These are phyloP conservation scores for Suillus fuscotomentosus DNA, from an alignment of 768 basidiomycete genomes.

Conservation along the genomic window DNA sequence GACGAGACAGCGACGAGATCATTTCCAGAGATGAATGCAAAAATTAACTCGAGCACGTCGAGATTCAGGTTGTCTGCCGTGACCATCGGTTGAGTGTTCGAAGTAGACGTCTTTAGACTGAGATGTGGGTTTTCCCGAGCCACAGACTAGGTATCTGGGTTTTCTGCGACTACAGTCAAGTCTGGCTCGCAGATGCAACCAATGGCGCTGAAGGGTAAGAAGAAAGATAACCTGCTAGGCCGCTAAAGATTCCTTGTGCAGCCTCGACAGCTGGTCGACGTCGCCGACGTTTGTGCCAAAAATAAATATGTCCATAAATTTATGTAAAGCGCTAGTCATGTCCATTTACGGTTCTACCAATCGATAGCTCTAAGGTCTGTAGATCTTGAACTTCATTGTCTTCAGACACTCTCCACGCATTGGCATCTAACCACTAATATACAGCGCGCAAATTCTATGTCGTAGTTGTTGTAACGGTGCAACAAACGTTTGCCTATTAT, in stretches of 20 bases:
- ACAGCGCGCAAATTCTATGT: no score
- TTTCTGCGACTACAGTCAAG: not conserved
- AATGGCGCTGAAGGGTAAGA: not conserved
- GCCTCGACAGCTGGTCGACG: not conserved
- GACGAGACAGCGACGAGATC: constrained; percentile 62
- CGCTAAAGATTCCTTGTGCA: not conserved
- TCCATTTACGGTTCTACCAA: not conserved
- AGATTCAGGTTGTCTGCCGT: constrained; percentile 66
- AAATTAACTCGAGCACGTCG: constrained; percentile 73
- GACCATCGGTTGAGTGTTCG: constrained; percentile 43
- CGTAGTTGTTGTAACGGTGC: not conserved
- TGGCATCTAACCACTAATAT: not conserved
- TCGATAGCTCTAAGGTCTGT: not conserved
- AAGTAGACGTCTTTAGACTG: not conserved
- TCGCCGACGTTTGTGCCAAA: not conserved
- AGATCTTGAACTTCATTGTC: not conserved
- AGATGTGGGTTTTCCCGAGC: not conserved
- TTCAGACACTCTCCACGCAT: not conserved
- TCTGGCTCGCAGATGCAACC: not conserved
- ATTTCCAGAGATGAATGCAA: constrained; percentile 44
- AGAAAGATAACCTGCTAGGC: not conserved
- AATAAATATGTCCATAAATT: not conserved
- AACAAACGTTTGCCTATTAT: not conserved
- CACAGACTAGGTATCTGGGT: not conserved
- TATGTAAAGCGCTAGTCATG: not conserved